phyloP scores from a whole-genome alignment of 805 yeast genomes.

The Kuraishia cidri region DNA sequence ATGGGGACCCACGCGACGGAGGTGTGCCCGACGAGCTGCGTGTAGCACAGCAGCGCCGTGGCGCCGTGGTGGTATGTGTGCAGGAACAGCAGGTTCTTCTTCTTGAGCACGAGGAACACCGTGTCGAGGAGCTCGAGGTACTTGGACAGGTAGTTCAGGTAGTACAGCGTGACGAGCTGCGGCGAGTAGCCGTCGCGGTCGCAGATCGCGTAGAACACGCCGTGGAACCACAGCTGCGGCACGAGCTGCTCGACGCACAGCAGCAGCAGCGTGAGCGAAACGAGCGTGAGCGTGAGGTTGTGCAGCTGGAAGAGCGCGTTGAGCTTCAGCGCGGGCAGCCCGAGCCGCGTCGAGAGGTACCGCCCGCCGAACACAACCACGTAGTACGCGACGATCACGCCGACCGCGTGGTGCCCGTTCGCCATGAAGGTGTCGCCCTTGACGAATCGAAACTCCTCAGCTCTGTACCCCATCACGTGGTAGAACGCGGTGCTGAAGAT shows the following conservation, averaged over 20 bases:
- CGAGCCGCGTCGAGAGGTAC: conserved; percentile 37
- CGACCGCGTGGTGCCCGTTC: conserved; percentile 44
- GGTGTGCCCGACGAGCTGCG: conserved; percentile 85
- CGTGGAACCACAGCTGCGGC: conserved; percentile 69
- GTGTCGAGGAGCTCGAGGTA: conserved; percentile 88
- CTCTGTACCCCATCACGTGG: conserved; percentile 41
- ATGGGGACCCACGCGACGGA: conserved; percentile 95
- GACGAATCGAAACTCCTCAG: conserved; percentile 58
- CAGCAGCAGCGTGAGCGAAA: conserved; percentile 57
- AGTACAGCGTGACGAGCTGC: conserved; percentile 75
- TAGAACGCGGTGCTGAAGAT: conserved; percentile 43
- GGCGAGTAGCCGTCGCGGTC: conserved; percentile 72
- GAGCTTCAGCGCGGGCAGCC: conserved; percentile 61
- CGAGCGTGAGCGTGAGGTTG: conserved; percentile 63
- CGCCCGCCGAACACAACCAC: conserved; percentile 82
- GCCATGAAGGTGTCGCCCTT: conserved; percentile 62
- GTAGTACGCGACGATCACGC: conserved; percentile 59
- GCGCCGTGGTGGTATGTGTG: conserved; percentile 99
- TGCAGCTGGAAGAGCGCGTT: conserved; percentile 77
- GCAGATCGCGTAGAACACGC: conserved; percentile 81
- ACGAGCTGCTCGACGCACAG: conserved; percentile 78
- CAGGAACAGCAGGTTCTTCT: conserved; percentile 84
- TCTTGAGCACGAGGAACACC: conserved; percentile 80
- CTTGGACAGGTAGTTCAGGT: conserved; percentile 86
- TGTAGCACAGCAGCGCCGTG: conserved; percentile 88